Percentiles rank a stretch among this genome's conserved stretches.
Conservation (phyloP, 2,329 filamentous ascomycete genomes). For the Bimuria novae-zelandiae region DNA sequence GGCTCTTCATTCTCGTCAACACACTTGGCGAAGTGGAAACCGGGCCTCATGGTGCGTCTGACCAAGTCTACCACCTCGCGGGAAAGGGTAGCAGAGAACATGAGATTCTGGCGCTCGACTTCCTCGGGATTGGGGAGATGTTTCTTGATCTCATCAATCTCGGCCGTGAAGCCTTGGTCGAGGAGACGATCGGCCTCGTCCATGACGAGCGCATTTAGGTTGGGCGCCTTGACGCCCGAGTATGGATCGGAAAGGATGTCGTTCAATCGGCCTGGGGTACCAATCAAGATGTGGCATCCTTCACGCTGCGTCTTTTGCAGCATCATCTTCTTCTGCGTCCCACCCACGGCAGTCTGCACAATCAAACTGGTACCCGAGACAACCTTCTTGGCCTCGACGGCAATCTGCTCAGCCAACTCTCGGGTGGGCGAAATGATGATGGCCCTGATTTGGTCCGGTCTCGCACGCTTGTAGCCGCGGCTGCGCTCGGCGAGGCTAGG, state of each 20-base stretch:
- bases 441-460: slow-evolving; percentile 59
- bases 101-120: slow-evolving; percentile 81
- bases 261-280: slow-evolving; percentile 83
- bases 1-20: slow-evolving; percentile 79
- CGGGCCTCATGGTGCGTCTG: slow-evolving; percentile 73
- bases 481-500: slow-evolving; percentile 61
- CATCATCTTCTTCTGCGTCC: slow-evolving; percentile 75
- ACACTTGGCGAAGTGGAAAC: slow-evolving; percentile 91
- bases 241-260: slow-evolving; percentile 74
- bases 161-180: slow-evolving; percentile 59
- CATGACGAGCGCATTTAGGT: slow-evolving; percentile 63
- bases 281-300: slow-evolving; percentile 88
- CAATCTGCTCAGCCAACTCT: slow-evolving; percentile 68
- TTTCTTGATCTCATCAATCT: slow-evolving; percentile 54
- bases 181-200: slow-evolving; percentile 72
- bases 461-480: slow-evolving; percentile 47
- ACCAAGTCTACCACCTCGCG: slow-evolving; percentile 81
- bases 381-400: slow-evolving; percentile 73
- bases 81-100: slow-evolving; percentile 94
- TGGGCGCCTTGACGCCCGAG: slow-evolving; percentile 67
- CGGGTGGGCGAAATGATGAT: slow-evolving; percentile 67
- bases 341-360: slow-evolving; percentile 84
- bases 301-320: slow-evolving; percentile 69
- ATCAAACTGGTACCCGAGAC: slow-evolving; percentile 67
- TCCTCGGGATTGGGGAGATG: slow-evolving; percentile 65